Evolutionary conservation across 106 monocot species (phyloP), one percentile per base, ranked within the genome.

Genomic region (Allium sativum): DNA sequence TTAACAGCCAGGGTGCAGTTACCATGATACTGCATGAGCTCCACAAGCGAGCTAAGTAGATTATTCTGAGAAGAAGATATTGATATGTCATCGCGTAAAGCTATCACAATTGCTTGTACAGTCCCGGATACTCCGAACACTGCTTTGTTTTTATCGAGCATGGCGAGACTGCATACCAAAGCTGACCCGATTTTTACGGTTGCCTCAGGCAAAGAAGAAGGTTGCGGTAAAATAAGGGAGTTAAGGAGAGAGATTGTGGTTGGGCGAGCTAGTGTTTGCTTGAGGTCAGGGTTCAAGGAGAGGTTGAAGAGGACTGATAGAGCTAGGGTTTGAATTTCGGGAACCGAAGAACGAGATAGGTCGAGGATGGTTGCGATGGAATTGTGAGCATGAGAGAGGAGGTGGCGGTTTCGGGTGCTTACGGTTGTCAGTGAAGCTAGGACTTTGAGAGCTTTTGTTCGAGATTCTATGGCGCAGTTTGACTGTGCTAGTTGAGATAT

Each of bases 61-160:
- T 66, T 59, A 59, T 60, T 53, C 8, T 10, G 8, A 13, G 57
- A 62, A 1, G 45, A 21, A 16, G 3, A 11, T 13, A 48, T 31
- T n/a, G 1, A 8, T 10, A 8, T 0, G 10, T 47, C 12, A 11
- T 16, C 42, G 2, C 14, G 7, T 15, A 76, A 56, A 0, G 59
- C 70, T 43, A 58, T 48, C 8, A 63, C 10, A 18, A 66, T 58
- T 6, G 61, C 55, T 44, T 55, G 8, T 10, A 75, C 63, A 0
- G 75, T 64, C 43, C 76, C 76, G 4, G 52, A 52, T 11, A 76
- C 59, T 22, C 70, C 70, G 7, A 76, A 48, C 14, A 18, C 42
- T 0, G 65, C 76, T 60, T 76, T 76, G 76, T 70, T 76, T 53
- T 76, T 76, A 70, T 76, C 70, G 3, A 67, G 61, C 77, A 61